Percentiles rank a stretch among this genome's conserved stretches.
Conservation (phyloP, 2,329 filamentous ascomycete genomes). For the Emmonsiellopsis sp. region DNA sequence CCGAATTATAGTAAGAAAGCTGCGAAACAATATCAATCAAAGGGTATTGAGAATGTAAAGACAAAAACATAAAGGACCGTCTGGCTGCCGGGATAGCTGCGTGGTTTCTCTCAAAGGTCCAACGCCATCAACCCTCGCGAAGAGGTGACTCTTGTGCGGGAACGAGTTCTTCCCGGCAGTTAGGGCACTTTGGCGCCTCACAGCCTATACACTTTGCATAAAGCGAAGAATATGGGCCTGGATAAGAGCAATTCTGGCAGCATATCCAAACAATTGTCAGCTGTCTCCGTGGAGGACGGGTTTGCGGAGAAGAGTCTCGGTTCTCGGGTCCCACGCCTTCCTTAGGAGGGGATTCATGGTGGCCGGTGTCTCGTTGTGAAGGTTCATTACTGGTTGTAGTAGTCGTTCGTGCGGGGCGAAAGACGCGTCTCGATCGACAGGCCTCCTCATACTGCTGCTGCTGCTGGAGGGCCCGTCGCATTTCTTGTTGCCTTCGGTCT, state of each 20-base stretch:
- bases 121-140: not conserved
- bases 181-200: slow-evolving; percentile 3
- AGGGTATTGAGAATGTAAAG: not conserved
- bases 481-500: slow-evolving; percentile 5
- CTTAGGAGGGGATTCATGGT: too few species aligned
- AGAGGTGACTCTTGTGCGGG: slow-evolving; percentile 1
- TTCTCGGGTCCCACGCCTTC: not conserved
- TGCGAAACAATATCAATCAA: not conserved
- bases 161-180: slow-evolving; percentile 3
- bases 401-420: not conserved
- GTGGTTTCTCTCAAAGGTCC: not conserved
- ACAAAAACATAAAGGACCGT: not conserved
- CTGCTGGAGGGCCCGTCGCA: slow-evolving; percentile 2
- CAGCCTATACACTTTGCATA: slow-evolving; percentile 6
- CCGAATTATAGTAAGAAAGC: not conserved
- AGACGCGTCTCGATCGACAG: not conserved
- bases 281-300: not conserved
- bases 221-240: slow-evolving; percentile 9
- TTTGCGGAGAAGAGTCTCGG: not conserved
- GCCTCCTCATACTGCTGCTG: slow-evolving; percentile 1
- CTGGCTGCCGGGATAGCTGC: too few species aligned
- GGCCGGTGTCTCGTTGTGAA: too few species aligned
- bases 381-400: too few species aligned
- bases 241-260: slow-evolving; percentile 5
- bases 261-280: slow-evolving; percentile 8